Evolutionary conservation across 164 flowering plant species (phyloP).

Genomic region (Cinnamomum micranthum): DNA sequence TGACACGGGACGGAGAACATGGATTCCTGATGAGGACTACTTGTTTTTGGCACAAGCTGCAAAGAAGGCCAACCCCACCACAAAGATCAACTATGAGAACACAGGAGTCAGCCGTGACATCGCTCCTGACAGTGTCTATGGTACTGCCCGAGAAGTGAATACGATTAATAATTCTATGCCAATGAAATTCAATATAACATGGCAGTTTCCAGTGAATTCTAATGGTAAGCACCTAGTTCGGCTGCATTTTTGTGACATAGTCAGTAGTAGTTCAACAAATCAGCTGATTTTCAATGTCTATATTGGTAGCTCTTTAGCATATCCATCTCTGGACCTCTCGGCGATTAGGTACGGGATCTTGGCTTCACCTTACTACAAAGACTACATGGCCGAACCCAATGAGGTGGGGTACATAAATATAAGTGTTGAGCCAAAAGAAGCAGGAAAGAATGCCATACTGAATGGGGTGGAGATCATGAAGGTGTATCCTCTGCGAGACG

Average conservation of each 20-base stretch:
- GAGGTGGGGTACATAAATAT: slow-evolving; percentile 34
- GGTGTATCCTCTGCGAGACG: slow-evolving; percentile 44
- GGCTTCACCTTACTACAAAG: slow-evolving; percentile 75
- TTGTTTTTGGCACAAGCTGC: slow-evolving; percentile 3
- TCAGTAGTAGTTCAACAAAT: slow-evolving; percentile 49
- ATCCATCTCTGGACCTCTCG: slow-evolving; percentile 28
- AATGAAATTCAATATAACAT: slow-evolving; percentile 40
- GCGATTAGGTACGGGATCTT: slow-evolving; percentile 21
- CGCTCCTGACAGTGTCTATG: slow-evolving; percentile 70
- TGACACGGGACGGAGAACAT: slow-evolving; percentile 69
- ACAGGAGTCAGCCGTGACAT: slow-evolving; percentile 29
- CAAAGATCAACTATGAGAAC: slow-evolving; percentile 38
- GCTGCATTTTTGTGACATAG: slow-evolving; percentile 86
- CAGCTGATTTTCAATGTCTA: slow-evolving; percentile 68
- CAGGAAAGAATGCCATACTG: slow-evolving; percentile 49
- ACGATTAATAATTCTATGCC: slow-evolving; percentile 33
- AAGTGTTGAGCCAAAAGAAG: slow-evolving; percentile 49
- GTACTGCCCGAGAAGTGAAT: slow-evolving; percentile 44
- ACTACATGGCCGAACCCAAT: slow-evolving; percentile 55
- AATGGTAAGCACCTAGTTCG: slow-evolving; percentile 63
- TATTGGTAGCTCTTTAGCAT: slow-evolving; percentile 53
- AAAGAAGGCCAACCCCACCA: slow-evolving; percentile 12
- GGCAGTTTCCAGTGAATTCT: slow-evolving; percentile 56
- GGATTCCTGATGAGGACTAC: slow-evolving; percentile 49
- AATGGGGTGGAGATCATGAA: slow-evolving; percentile 88